Evolutionary conservation across 2,329 filamentous ascomycete genomes (phyloP), one percentile per base, ranked within the genome.

Genomic region (Elsinoe necatrix): DNA sequence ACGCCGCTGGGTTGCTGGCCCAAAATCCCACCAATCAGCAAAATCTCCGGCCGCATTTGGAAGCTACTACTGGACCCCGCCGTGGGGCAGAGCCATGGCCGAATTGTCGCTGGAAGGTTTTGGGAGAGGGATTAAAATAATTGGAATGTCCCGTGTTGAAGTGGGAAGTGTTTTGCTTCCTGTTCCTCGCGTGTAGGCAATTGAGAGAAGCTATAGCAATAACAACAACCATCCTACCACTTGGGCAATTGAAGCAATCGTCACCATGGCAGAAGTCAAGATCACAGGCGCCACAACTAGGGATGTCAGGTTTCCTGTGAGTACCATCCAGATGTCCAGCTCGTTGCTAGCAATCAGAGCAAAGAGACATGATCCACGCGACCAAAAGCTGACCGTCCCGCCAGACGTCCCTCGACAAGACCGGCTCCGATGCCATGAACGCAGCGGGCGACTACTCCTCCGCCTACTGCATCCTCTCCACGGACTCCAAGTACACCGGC

Each of bases 351-450:
- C 37, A 48, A 23, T 18, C 25, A 34, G 14, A 16, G 25, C 14
- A 18, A 8, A 20, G 9, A 50, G 29, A n/a, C 21, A 29, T 31
- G 16, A 14, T 64, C 59, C 6, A 12, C 16, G 9, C 9, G 21
- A n/a, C 11, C 37, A 42, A 16, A 5, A 23, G 50, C 47, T 59
- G 39, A 59, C 48, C 31, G 52, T 34, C 16, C 31, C 18, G 20
- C 6, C 54, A 81, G 71, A 96, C 90, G n/a, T 95, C 90, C 39
- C 83, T 96, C 60, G 89, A 95, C 74, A 93, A 92, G 76, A 95
- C 89, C n/a, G 90, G 90, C 66, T 95, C 89, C 7, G 91, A 96
- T 80, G 91, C 89, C 67, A 96, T 95, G 91, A 95, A 96, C 68
- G 87, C 88, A 2, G 89, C 90, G 1, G 87, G 89, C 60, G 89